Percentiles rank a stretch among this genome's conserved stretches.
These are phyloP conservation scores for Rubroboletus satanas DNA, from an alignment of 768 basidiomycete species.

Conservation along the genomic window DNA sequence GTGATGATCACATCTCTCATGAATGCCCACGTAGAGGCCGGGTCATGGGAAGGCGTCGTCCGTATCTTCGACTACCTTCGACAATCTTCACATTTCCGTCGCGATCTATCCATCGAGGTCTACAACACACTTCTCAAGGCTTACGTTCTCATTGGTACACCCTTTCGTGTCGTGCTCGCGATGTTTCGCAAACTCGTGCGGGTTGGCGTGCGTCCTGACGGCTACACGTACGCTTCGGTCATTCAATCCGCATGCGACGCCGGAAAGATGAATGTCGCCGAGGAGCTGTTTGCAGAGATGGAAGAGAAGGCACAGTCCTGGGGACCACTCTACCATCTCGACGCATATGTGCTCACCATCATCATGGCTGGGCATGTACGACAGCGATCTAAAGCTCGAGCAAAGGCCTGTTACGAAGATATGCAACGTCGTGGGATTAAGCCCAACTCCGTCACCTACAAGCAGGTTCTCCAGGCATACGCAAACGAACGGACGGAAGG, in stretches of 20 bases:
- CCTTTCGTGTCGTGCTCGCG: constrained; percentile 57
- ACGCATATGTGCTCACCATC: constrained; percentile 64
- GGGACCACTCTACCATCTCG: constrained; percentile 41
- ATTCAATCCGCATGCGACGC: constrained; percentile 81
- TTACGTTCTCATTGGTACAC: constrained; percentile 75
- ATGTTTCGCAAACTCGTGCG: constrained; percentile 57
- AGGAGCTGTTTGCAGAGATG: constrained; percentile 67
- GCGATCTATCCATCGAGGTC: constrained; percentile 52
- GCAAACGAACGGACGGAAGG: constrained; percentile 45
- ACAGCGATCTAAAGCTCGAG: constrained; percentile 45
- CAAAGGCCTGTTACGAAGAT: constrained; percentile 64
- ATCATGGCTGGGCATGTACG: constrained; percentile 73
- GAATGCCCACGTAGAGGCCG: constrained; percentile 78
- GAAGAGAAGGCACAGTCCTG: constrained; percentile 38
- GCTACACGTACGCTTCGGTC: constrained; percentile 64
- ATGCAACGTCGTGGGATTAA: constrained; percentile 65
- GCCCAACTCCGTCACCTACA: constrained; percentile 67
- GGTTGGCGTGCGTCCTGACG: constrained; percentile 53
- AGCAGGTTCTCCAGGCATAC: constrained; percentile 62
- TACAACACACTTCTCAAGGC: constrained; percentile 83
- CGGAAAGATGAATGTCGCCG: constrained; percentile 58
- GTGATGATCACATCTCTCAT: constrained; percentile 68
- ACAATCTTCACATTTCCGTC: constrained; percentile 31
- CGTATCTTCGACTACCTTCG: constrained; percentile 62
- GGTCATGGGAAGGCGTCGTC: constrained; percentile 74